Base-by-base conservation (phyloP, 257 asterid species). In the Solanum gandarillasii region DNA sequence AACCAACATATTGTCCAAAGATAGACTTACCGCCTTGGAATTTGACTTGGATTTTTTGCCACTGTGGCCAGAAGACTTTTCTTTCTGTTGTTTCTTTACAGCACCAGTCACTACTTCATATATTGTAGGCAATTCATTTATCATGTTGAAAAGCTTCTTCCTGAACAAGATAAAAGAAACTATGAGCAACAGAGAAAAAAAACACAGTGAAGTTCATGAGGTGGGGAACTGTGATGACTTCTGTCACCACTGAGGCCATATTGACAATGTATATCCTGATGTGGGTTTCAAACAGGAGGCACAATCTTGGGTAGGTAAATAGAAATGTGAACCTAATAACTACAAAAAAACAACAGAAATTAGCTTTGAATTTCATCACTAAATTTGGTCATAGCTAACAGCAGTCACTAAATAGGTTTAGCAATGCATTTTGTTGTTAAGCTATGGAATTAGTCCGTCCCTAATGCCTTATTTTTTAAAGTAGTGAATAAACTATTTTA, bases 91-190 rank as follows among this genome's bases (percentile, higher is more conserved):
- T 87, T 90, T 94, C 92, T 93, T 95, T 27, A 91, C 92, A 73
- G 93, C 95, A 84, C 97, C 96, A 38, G 93, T 90, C 88, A 96
- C 95, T 39, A 93, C 93, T 91, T 96, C 98, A 91, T 87, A 95
- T 29, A 96, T 91, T 7, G 99, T 93, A 48, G 98, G 98, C 43
- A 93, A 93, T 36, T 94, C 97, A 87, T 93, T 95, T 86, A 95
- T 93, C 98, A 94, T 88, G 91, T 91, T 91, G 92, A 95, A 96
- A 55, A 96, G 98, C 43, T 93, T 93, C 89, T 92, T 92, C 97
- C 99, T 96, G 94, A 70, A 90, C 83, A 68, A 89, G 76, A 83
- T 89, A 79, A n/a, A 67, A 35, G 31, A 78, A 55, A 23, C 14
- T 9, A 36, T 87, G 62, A 83, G 34, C 9, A 81, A 9, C 2